Conservation (phyloP, 2,329 filamentous ascomycete species). For the Chaetothyriales sp. region DNA sequence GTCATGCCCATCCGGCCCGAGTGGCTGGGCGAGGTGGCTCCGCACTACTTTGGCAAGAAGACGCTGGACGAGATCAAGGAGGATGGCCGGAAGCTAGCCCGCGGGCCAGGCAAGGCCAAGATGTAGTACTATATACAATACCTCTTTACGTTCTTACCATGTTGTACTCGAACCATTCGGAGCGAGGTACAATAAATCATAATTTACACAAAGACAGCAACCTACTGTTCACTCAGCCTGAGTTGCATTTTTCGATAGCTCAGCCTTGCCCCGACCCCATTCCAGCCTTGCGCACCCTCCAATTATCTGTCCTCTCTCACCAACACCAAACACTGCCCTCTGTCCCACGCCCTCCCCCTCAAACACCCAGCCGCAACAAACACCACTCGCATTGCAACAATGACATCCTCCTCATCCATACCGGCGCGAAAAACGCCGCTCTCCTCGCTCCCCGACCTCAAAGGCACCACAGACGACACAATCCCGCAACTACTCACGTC, state of each 20-base stretch:
- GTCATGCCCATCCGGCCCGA: constrained; percentile 70
- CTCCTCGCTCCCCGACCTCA: constrained; percentile 52
- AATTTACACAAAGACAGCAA: too few species aligned
- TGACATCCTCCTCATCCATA: constrained; percentile 2
- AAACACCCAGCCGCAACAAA: not conserved
- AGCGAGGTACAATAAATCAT: too few species aligned
- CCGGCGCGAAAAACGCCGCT: constrained; percentile 27
- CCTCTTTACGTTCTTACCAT: too few species aligned
- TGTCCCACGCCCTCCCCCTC: not conserved
- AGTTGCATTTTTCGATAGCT: too few species aligned
- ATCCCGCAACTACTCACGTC: constrained; percentile 85
- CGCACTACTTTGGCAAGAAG: constrained; percentile 87
- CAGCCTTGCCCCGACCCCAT: too few species aligned
- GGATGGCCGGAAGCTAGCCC: not conserved
- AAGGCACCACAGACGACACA: constrained; percentile 91
- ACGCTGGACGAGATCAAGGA: constrained; percentile 47
- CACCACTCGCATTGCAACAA: too few species aligned
- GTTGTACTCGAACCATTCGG: too few species aligned
- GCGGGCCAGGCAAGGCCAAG: not conserved
- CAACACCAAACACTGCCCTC: not conserved
- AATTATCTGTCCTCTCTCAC: too few species aligned
- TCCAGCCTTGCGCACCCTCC: too few species aligned
- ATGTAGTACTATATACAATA: not conserved
- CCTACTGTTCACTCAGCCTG: too few species aligned
- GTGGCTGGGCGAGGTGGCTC: constrained; percentile 80